A percentile compares a stretch with the other conserved stretches of the same genome.
These are phyloP conservation scores for Saccharomyces uvarum DNA, from an alignment of 1,139 yeast species.

Conservation along the genomic window DNA sequence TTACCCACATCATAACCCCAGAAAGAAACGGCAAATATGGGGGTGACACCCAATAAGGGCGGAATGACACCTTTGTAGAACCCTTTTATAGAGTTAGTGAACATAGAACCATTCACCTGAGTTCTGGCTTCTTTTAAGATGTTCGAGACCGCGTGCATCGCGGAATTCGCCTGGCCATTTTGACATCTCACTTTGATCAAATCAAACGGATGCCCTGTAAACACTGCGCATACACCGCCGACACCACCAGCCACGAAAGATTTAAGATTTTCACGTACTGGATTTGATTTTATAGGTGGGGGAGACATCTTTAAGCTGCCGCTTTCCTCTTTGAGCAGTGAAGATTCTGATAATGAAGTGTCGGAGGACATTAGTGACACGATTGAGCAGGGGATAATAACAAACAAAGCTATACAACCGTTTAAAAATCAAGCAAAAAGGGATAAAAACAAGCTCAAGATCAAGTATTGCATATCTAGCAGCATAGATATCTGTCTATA, in stretches of 20 bases:
- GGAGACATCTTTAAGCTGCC: slow-evolving; percentile 2
- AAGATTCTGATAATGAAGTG: slow-evolving; percentile 12
- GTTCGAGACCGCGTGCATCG: slow-evolving; percentile 58
- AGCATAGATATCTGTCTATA: neutral
- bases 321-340: slow-evolving; percentile 12
- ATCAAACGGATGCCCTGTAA: slow-evolving; percentile 95
- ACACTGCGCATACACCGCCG: slow-evolving; percentile 76
- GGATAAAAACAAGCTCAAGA: neutral
- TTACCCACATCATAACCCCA: slow-evolving; percentile 98
- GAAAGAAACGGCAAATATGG: slow-evolving; percentile 95
- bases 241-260: slow-evolving; percentile 89
- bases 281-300: slow-evolving; percentile 4
- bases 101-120: slow-evolving; percentile 2
- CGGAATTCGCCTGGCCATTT: slow-evolving; percentile 44
- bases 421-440: neutral
- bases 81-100: slow-evolving; percentile 12
- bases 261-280: slow-evolving; percentile 41
- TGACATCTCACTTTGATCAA: slow-evolving; percentile 87
- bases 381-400: neutral
- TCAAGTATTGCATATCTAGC: neutral
- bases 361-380: slow-evolving; percentile 12
- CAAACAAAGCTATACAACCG: neutral
- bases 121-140: slow-evolving; percentile 65
- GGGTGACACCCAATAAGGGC: slow-evolving; percentile 90
- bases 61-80: slow-evolving; percentile 82